Evolutionary conservation across 2,329 filamentous ascomycete genomes (phyloP), one percentile per base, ranked within the genome.

Genomic region (Didymella pomorum): DNA sequence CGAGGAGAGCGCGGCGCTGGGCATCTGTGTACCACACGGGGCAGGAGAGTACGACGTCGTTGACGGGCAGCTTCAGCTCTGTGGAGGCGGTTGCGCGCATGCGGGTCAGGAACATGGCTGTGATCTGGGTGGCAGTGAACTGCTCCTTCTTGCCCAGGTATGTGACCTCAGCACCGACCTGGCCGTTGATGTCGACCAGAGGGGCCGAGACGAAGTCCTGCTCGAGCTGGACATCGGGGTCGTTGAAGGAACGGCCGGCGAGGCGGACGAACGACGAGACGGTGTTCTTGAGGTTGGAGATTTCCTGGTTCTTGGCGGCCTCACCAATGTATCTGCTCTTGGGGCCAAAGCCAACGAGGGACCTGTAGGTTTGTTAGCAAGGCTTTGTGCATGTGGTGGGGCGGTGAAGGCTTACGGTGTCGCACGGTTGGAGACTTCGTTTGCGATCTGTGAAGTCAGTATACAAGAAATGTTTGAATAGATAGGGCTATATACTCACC

Each of bases 261-360:
- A 99, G 89, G 74, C 95, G 92, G 84, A 97, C 97, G 73, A 99
- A 86, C 68, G 88, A 93, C 79, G 87, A 85, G 81, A 99, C 91
- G 69, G 95, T 99, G 86, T 99, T 99, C 85, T 98, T 99, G 75
- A 98, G 88, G 85, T 99, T 99, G 76, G 94, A 97, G 78, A 97
- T 96, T 82, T 99, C 95, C 83, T 97, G 94, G 69, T 94, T 98
- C 87, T 98, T 98, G 70, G 95, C 95, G 57, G 91, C 81, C 83
- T 99, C 95, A 68, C 95, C 95, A 67, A 99, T 86, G 79, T 96
- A 96, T 83, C 95, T 91, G 79, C 87, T 89, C 83, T 96, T 97
- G 78, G 92, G 90, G 60, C 93, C 92, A 80, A 99, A 99, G 74
- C 92, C 93, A 73, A 99, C 95, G 67, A 99, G 85, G 63, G 95